A percentile compares a stretch with the other conserved stretches of the same genome.
Evolutionary conservation across 805 yeast genomes (phyloP).

Genomic region (Yarrowia sp.): DNA sequence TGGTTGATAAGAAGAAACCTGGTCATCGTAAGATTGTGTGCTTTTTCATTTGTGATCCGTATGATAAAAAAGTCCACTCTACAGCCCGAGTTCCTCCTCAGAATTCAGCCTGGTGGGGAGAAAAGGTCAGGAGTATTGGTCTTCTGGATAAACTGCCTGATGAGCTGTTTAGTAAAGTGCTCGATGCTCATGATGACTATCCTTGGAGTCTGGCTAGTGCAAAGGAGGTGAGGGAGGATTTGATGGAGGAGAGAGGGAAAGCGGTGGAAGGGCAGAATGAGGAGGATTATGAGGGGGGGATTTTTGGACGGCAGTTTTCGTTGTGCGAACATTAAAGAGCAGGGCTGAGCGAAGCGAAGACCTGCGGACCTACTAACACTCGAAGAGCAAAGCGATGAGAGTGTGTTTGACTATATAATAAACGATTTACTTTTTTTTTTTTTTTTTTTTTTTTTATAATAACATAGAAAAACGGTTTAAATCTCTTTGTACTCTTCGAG

Average conservation of each 20-base stretch:
- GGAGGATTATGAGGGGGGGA: slow-evolving; percentile 30
- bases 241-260: slow-evolving; percentile 34
- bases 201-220: slow-evolving; percentile 34
- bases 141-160: slow-evolving; percentile 6
- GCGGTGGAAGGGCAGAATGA: slow-evolving; percentile 28
- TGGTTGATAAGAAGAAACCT: slow-evolving; percentile 40
- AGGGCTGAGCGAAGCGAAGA: too few species aligned
- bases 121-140: slow-evolving; percentile 25
- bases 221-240: slow-evolving; percentile 36
- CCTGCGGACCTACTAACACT: too few species aligned
- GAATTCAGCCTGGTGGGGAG: slow-evolving; percentile 42
- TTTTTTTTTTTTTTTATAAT: too few species aligned
- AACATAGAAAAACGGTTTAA: too few species aligned
- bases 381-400: too few species aligned
- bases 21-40: slow-evolving; percentile 46
- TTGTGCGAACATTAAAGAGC: slow-evolving; percentile 41
- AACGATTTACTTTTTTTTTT: too few species aligned
- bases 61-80: slow-evolving; percentile 37
- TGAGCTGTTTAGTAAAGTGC: slow-evolving; percentile 20
- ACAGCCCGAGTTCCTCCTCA: slow-evolving; percentile 44
- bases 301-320: slow-evolving; percentile 32
- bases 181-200: slow-evolving; percentile 8
- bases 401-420: too few species aligned
- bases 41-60: slow-evolving; percentile 44
- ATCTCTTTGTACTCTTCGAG: too few species aligned